These are phyloP conservation scores for Clathrus columnatus DNA, from an alignment of 768 basidiomycete genomes.

Conservation along the genomic window DNA sequence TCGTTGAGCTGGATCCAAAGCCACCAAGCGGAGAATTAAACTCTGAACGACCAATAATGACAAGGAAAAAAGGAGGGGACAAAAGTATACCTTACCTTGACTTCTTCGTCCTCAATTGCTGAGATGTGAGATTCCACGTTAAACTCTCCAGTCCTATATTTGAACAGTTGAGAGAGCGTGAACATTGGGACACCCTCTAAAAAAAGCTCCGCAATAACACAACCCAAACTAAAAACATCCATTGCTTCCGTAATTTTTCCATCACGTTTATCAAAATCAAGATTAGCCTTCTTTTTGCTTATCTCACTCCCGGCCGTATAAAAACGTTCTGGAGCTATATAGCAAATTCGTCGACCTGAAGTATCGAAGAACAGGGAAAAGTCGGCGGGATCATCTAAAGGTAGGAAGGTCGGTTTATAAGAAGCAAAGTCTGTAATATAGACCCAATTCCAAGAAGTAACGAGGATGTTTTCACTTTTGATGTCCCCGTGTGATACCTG, in stretches of 20 bases:
- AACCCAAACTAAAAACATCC: constrained; percentile 95
- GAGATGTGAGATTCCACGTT: constrained; percentile 63
- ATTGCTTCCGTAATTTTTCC: constrained; percentile 87
- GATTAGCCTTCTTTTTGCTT: constrained; percentile 54
- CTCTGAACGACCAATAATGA: constrained; percentile 38
- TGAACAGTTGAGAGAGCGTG: constrained; percentile 89
- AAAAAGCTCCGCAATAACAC: constrained; percentile 93
- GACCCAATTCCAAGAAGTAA: constrained; percentile 94
- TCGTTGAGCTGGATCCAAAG: constrained; percentile 63
- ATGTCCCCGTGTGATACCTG: constrained; percentile 94
- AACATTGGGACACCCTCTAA: constrained; percentile 90
- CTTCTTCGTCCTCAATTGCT: constrained; percentile 70
- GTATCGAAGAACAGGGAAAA: constrained; percentile 99
- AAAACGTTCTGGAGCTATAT: constrained; percentile 94
- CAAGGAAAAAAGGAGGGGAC: neutral
- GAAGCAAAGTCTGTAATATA: constrained; percentile 93
- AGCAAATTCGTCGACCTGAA: constrained; percentile 87
- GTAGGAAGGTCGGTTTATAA: constrained; percentile 92
- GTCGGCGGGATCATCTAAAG: constrained; percentile 92
- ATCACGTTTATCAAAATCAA: constrained; percentile 51
- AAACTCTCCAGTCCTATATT: constrained; percentile 82
- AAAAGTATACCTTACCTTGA: constrained; percentile 51
- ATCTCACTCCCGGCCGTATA: constrained; percentile 65
- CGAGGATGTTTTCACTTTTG: constrained; percentile 94
- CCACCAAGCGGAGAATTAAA: constrained; percentile 86